Percentiles rank a stretch among this genome's conserved stretches.
Evolutionary conservation across 1,139 yeast species (phyloP).

Genomic region (Sugiyamaella neomexicana): DNA sequence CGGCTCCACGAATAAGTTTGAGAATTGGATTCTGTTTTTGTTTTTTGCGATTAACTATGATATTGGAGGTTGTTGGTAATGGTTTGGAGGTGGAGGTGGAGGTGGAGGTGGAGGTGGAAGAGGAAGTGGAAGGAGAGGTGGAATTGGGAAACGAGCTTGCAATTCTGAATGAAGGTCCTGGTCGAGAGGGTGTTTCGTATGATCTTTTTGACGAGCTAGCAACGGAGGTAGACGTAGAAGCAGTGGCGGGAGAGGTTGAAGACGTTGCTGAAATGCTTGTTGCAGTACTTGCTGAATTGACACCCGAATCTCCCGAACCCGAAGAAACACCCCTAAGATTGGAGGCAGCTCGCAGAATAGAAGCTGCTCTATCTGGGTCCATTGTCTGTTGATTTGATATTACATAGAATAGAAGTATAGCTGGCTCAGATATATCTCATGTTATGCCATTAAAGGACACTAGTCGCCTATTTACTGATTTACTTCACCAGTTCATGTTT

Average conservation of each 20-base stretch:
- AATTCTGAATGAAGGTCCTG: neutral
- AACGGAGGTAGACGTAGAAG: neutral
- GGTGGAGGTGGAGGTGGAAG: too few relatives aligned
- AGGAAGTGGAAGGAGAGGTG: too few relatives aligned
- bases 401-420: neutral
- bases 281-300: neutral
- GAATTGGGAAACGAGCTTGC: neutral
- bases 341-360: constrained; percentile 15
- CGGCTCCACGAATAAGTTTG: constrained; percentile 49
- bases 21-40: constrained; percentile 64
- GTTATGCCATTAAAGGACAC: neutral
- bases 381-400: too few relatives aligned
- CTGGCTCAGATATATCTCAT: neutral
- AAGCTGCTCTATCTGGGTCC: constrained; percentile 20
- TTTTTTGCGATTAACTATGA: constrained; percentile 29
- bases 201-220: neutral
- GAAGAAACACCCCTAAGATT: constrained; percentile 5
- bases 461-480: neutral
- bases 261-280: neutral
- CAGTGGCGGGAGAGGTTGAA: neutral
- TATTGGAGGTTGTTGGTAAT: constrained; percentile 1
- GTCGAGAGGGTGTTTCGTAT: neutral
- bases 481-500: too few relatives aligned
- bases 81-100: too few relatives aligned
- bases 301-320: too few relatives aligned